A percentile compares a stretch with the other conserved stretches of the same genome.
Conservation (phyloP, 2,329 filamentous ascomycete species). For the Cordyceps cicadae region DNA sequence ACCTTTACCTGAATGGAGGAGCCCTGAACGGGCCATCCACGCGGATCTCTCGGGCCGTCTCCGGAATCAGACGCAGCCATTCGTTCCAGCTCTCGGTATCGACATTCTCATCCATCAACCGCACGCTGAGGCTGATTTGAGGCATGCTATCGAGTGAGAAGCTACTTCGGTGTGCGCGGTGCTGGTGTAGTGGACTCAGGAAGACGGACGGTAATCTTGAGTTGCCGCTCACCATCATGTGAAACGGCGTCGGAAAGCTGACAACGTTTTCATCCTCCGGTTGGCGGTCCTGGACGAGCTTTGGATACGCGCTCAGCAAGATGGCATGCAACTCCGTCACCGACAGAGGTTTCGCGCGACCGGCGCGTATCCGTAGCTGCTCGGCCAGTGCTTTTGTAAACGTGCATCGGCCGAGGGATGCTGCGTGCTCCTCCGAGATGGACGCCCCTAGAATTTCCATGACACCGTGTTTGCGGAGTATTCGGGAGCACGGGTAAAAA, state of each 20-base stretch:
- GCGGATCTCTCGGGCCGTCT: constrained; percentile 46
- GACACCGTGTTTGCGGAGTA: constrained; percentile 44
- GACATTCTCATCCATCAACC: constrained; percentile 42
- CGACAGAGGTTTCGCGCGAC: constrained; percentile 38
- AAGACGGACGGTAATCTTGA: constrained; percentile 48
- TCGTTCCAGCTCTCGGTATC: constrained; percentile 48
- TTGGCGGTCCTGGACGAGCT: constrained; percentile 41
- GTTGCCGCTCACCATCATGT: constrained; percentile 48
- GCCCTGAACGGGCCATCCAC: constrained; percentile 41
- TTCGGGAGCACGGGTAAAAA: constrained; percentile 47
- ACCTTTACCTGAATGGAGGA: constrained; percentile 17
- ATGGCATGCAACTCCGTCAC: constrained; percentile 47
- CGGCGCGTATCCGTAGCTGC: constrained; percentile 39
- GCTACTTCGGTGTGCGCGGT: constrained; percentile 29
- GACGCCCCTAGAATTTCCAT: constrained; percentile 50
- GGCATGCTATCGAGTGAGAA: constrained; percentile 36
- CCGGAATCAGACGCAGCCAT: constrained; percentile 51
- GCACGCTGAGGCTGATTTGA: constrained; percentile 42
- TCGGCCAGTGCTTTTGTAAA: constrained; percentile 46
- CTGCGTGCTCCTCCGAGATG: constrained; percentile 42
- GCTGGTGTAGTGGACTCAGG: constrained; percentile 41
- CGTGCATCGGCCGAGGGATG: constrained; percentile 38
- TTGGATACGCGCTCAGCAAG: constrained; percentile 43
- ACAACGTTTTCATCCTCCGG: constrained; percentile 38
- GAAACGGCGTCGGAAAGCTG: constrained; percentile 46